phyloP scores from a whole-genome alignment of 1,139 yeast genomes.

The Wickerhamomyces sp. region DNA sequence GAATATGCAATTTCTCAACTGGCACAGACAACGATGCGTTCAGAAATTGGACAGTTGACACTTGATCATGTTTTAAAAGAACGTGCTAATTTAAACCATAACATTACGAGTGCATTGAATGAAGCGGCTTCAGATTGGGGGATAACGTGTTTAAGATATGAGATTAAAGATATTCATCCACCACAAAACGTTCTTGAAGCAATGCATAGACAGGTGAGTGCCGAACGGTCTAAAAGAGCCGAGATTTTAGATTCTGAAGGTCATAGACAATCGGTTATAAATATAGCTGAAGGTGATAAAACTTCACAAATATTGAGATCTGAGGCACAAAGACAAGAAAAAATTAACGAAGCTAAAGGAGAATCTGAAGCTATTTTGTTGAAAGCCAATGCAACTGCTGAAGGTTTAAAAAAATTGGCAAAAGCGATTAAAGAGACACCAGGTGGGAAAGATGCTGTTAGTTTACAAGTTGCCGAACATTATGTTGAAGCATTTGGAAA shows the following conservation, averaged over 20 bases:
- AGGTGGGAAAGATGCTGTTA: conserved; percentile 71
- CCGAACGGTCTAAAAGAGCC: conserved; percentile 82
- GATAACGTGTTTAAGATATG: conserved; percentile 76
- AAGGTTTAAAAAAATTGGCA: conserved; percentile 61
- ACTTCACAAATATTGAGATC: conserved; percentile 64
- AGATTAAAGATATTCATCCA: conserved; percentile 84
- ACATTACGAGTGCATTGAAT: conserved; percentile 74
- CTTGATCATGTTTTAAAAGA: conserved; percentile 75
- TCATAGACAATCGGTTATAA: conserved; percentile 69
- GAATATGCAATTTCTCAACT: conserved; percentile 80
- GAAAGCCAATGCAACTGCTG: conserved; percentile 73
- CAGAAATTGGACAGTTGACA: conserved; percentile 79
- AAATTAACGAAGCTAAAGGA: conserved; percentile 63
- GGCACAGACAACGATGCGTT: conserved; percentile 88
- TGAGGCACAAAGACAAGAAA: conserved; percentile 60
- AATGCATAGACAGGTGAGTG: conserved; percentile 86
- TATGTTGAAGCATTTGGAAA: conserved; percentile 79
- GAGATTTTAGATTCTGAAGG: conserved; percentile 87
- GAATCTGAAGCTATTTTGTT: conserved; percentile 63
- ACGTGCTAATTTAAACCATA: conserved; percentile 63
- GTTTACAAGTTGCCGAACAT: conserved; percentile 77
- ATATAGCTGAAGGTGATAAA: conserved; percentile 79
- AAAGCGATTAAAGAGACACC: conserved; percentile 62
- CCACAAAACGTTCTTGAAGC: conserved; percentile 85
- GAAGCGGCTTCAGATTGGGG: conserved; percentile 90